These are phyloP conservation scores for Agrocybe pediades DNA, from an alignment of 768 basidiomycete genomes.

Conservation along the genomic window DNA sequence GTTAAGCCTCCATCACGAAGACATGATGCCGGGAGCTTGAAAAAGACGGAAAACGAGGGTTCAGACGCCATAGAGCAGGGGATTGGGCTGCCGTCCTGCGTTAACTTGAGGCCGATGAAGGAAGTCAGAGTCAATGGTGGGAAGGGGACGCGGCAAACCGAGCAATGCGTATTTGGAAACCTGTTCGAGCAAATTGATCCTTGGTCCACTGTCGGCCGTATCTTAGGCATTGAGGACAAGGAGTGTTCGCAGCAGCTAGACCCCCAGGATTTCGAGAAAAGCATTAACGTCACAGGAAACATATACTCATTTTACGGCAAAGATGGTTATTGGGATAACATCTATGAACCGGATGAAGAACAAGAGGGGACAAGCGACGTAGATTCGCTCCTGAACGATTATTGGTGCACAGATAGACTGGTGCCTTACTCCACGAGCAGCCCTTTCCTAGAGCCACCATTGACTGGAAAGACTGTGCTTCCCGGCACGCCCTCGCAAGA, in stretches of 20 bases:
- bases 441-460: neutral
- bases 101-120: conserved; percentile 7
- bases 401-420: neutral
- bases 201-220: conserved; percentile 44
- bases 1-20: neutral
- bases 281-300: neutral
- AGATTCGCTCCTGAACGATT: neutral
- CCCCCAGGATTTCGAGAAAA: neutral
- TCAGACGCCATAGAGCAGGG: neutral
- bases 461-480: neutral
- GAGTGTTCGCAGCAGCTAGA: neutral
- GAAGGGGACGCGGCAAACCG: neutral
- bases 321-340: neutral
- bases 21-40: neutral
- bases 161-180: conserved; percentile 22
- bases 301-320: neutral
- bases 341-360: neutral
- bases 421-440: neutral
- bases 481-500: neutral
- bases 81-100: conserved; percentile 7
- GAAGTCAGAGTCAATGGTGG: neutral
- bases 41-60: neutral
- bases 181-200: conserved; percentile 46
- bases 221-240: conserved; percentile 33
- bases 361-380: conserved; percentile 1